Conservation (phyloP, 176 grass and related monocot genomes). For the Cocos nucifera region DNA sequence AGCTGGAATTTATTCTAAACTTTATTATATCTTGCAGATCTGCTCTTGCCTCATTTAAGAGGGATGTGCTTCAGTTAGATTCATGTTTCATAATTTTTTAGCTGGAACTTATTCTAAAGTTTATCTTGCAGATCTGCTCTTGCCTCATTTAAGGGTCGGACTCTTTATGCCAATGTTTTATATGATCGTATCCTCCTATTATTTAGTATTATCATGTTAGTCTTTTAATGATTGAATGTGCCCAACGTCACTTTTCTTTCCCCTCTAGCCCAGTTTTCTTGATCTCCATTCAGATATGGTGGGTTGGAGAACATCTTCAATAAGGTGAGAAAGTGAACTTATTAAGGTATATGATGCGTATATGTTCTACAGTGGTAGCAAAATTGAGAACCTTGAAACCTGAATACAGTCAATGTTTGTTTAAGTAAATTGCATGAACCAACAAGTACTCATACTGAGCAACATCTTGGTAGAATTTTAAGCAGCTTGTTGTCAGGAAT, state of each 20-base stretch:
- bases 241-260: constrained; percentile 3
- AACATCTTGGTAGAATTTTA: too few relatives aligned
- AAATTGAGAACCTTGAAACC: too few relatives aligned
- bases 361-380: background rate
- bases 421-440: too few relatives aligned
- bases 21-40: constrained; percentile 32
- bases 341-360: constrained; percentile 30
- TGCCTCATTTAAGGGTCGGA: constrained; percentile 53
- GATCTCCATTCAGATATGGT: constrained; percentile 65
- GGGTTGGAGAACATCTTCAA: constrained; percentile 84
- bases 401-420: too few relatives aligned
- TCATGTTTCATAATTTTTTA: too few relatives aligned
- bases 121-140: constrained; percentile 51
- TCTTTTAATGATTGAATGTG: too few relatives aligned
- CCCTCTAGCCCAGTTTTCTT: constrained; percentile 31
- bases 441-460: too few relatives aligned
- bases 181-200: constrained; percentile 77
- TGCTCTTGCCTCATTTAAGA: constrained; percentile 62
- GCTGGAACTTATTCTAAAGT: background rate
- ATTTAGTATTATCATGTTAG: too few relatives aligned
- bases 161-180: constrained; percentile 77
- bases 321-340: constrained; percentile 71
- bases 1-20: too few relatives aligned
- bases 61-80: background rate
- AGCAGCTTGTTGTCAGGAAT: too few relatives aligned